Evolutionary conservation across 2,329 filamentous ascomycete genomes (phyloP).

Genomic region (Seiridium unicorne): DNA sequence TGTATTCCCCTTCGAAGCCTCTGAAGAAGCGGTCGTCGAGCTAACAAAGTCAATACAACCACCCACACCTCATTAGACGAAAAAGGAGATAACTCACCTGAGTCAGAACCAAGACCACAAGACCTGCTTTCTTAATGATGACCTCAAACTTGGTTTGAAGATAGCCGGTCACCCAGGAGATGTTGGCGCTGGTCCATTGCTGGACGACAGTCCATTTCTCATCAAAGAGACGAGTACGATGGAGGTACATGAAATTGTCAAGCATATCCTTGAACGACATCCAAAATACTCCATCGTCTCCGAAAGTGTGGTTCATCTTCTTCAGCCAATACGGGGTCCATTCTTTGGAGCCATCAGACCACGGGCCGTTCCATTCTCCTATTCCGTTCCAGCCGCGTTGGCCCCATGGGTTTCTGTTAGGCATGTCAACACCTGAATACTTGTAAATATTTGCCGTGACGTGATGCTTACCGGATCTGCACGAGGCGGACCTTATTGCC

Average conservation of each 20-base stretch:
- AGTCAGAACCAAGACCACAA: conserved; percentile 41
- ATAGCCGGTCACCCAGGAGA: conserved; percentile 45
- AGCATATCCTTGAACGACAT: conserved; percentile 44
- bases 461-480: conserved; percentile 36
- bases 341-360: conserved; percentile 71
- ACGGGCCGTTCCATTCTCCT: conserved; percentile 68
- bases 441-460: not conserved
- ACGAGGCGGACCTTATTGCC: conserved; percentile 38
- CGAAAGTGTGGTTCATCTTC: conserved; percentile 63
- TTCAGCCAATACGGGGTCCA: conserved; percentile 74
- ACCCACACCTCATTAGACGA: not conserved
- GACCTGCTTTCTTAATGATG: conserved; percentile 37
- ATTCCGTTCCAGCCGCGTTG: conserved; percentile 39
- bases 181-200: conserved; percentile 40
- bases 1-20: conserved; percentile 43
- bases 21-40: conserved; percentile 45
- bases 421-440: not conserved
- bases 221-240: conserved; percentile 46
- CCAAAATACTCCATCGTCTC: conserved; percentile 61
- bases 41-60: conserved; percentile 16
- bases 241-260: conserved; percentile 40
- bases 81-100: conserved; percentile 23
- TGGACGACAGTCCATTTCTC: conserved; percentile 43
- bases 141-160: conserved; percentile 42
- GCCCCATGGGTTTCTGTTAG: conserved; percentile 68